Base-by-base conservation (phyloP, 139 green algal genomes). In the Zygnema circumcarinatum region DNA sequence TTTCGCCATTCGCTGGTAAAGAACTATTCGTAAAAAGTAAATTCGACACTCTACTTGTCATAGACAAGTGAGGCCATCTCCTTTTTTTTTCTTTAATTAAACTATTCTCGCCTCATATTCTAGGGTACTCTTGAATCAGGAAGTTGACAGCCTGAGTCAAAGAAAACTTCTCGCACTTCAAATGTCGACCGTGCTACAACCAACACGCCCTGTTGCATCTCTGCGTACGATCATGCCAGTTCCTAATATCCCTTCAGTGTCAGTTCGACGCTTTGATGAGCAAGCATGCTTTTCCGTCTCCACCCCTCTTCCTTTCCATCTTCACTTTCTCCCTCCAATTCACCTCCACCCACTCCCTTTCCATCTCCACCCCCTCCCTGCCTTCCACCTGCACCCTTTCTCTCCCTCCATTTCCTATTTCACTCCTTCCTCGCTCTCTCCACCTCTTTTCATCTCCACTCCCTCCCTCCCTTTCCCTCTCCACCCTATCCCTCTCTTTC, bases 261-360 rank as follows among this genome's bases (percentile, higher is more conserved):
- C n/a, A n/a, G n/a, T n/a, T n/a, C n/a, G n/a, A n/a, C n/a, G n/a
- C n/a, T n/a, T n/a, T n/a, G n/a, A n/a, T n/a, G 25, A 72, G 25
- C 54, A 25, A 72, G 54, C 54, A 72, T 72, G 54, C 11, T 16
- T 41, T 78, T 78, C 69, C 35, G 7, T 41, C 69, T 78, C 69
- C 36, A 3, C 69, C 69, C 11, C 69, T 78, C 69, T 16, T 16
- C 69, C 69, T 78, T 20, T 41, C 69, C 69, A 7, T 20, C 69
- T 16, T 41, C 35, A n/a, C 69, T 20, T 16, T 16, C 36, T 41
- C 69, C 11, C 69, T 16, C 69, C 69, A 7, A 38, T 16, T 78
- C 69, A 3, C 69, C 69, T 16, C 16, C 69, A 38, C 69, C 69
- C 69, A 3, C 69, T 39, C 69, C 69, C 69, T 20, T 39, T 11